Evolutionary conservation across 768 basidiomycete genomes (phyloP), one percentile per base, ranked within the genome.

Genomic region (Leucosporidium scottii): DNA sequence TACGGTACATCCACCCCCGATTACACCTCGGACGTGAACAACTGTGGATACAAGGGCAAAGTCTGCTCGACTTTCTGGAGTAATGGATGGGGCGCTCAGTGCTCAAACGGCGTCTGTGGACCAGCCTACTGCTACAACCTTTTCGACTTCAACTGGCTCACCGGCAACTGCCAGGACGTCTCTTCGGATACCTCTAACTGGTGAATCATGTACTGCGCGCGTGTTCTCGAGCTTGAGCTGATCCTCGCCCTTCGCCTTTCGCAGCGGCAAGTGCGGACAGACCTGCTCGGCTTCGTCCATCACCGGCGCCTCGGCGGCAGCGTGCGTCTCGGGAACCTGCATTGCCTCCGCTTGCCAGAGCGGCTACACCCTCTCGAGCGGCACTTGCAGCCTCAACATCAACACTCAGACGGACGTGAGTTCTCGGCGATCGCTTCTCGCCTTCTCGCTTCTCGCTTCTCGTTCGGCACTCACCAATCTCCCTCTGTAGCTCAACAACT

Each of bases 361-460:
- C 20, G 71, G 71, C n/a, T 72, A 64, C 67, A 61, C 67, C 28
- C 64, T 72, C 55, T 50, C 64, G 23, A 56, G 49, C 3, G 67
- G 64, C 23, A 48, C 47, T 5, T 71, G 70, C 58, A 62, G 10
- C 25, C 49, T 55, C 56, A 62, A 23, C 31, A 51, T 71, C 61
- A 61, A 70, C 58, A 70, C 69, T 6, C 57, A 62, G 2, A 58
- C 61, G 21, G 69, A 70, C 55, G 69, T 70, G 55, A 53, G 69
- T 62, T 20, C 34, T 25, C 20, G 17, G 18, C 47, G 30, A 28
- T 27, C 5, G 44, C 27, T 7, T n/a, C 55, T 28, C 44, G 27
- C 13, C 30, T 56, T 7, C 6, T 36, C 50, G 18, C 30, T 7
- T n/a, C 55, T 28, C 44, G 27, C 13, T 56, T 7, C 6, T 36